phyloP scores from a whole-genome alignment of 2,329 filamentous ascomycete genomes.

The Pyrenophora teres region DNA sequence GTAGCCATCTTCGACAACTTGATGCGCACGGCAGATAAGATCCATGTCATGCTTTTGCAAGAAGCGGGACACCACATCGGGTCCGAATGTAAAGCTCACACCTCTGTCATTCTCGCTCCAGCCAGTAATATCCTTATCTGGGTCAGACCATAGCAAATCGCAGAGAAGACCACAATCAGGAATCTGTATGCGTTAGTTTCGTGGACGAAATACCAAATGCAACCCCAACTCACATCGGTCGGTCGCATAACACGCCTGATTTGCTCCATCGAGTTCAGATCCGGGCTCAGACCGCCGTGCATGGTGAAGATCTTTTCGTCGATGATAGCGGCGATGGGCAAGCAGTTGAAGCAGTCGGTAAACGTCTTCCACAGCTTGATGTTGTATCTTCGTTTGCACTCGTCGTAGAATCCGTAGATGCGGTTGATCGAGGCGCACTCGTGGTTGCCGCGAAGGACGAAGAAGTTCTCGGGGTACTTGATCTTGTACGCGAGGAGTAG shows the following conservation, averaged over 20 bases:
- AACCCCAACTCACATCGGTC: slow-evolving; percentile 78
- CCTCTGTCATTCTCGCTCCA: slow-evolving; percentile 99
- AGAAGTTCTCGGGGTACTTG: slow-evolving; percentile 97
- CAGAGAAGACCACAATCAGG: slow-evolving; percentile 97
- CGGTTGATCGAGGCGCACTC: slow-evolving; percentile 96
- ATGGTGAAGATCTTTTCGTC: slow-evolving; percentile 99
- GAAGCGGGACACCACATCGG: slow-evolving; percentile 96
- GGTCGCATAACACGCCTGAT: slow-evolving; percentile 98
- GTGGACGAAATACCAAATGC: slow-evolving; percentile 9
- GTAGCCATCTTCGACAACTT: slow-evolving; percentile 98
- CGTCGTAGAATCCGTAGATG: slow-evolving; percentile 97
- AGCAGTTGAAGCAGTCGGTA: slow-evolving; percentile 98
- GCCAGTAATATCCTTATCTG: slow-evolving; percentile 98
- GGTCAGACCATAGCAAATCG: slow-evolving; percentile 97
- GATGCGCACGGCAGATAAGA: slow-evolving; percentile 96
- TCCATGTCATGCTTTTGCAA: slow-evolving; percentile 99
- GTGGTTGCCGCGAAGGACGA: slow-evolving; percentile 90
- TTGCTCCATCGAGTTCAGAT: slow-evolving; percentile 99
- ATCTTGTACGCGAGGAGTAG: slow-evolving; percentile 94
- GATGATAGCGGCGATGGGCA: slow-evolving; percentile 97
- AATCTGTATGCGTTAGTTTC: slow-evolving; percentile 68
- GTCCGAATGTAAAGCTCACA: slow-evolving; percentile 97
- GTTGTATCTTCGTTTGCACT: slow-evolving; percentile 94
- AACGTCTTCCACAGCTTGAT: slow-evolving; percentile 99
- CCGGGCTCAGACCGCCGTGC: slow-evolving; percentile 96